Percentiles rank a stretch among this genome's conserved stretches.
These are phyloP conservation scores for Massarina eburnea DNA, from an alignment of 2,329 filamentous ascomycete genomes.

Conservation along the genomic window DNA sequence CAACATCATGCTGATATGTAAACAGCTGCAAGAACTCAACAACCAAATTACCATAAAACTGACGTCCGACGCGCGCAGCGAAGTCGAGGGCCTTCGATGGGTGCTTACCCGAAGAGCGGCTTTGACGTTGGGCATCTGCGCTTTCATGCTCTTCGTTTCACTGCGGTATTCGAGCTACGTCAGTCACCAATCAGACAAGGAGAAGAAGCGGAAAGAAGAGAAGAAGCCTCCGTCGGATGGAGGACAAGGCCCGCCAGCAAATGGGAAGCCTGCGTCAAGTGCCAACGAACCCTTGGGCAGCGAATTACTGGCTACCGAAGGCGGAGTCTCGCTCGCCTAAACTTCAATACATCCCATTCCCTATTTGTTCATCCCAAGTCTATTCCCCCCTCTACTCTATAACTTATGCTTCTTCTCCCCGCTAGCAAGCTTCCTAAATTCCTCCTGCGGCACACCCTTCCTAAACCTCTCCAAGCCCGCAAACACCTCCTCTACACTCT, in stretches of 20 bases:
- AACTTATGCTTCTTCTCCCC: conserved; percentile 96
- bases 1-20: not conserved
- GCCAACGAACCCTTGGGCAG: conserved; percentile 28
- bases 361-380: not conserved
- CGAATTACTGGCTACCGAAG: conserved; percentile 35
- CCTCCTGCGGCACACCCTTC: conserved; percentile 78
- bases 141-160: conserved; percentile 48
- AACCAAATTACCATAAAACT: conserved; percentile 93
- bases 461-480: conserved; percentile 80
- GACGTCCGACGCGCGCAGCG: conserved; percentile 86
- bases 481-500: conserved; percentile 84
- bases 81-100: conserved; percentile 91
- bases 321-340: conserved; percentile 36
- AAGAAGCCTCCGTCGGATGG: conserved; percentile 17
- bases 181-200: conserved; percentile 42
- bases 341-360: not conserved
- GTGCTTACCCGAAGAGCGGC: conserved; percentile 69
- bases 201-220: conserved; percentile 39
- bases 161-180: conserved; percentile 45
- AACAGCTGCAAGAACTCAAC: conserved; percentile 85
- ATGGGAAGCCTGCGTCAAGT: conserved; percentile 5
- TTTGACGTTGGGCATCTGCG: conserved; percentile 56
- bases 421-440: conserved; percentile 81
- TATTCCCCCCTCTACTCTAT: conserved; percentile 44
- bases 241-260: conserved; percentile 8